Base-by-base conservation (phyloP, 805 yeast species). In the Cyberlindnera mycetangii region DNA sequence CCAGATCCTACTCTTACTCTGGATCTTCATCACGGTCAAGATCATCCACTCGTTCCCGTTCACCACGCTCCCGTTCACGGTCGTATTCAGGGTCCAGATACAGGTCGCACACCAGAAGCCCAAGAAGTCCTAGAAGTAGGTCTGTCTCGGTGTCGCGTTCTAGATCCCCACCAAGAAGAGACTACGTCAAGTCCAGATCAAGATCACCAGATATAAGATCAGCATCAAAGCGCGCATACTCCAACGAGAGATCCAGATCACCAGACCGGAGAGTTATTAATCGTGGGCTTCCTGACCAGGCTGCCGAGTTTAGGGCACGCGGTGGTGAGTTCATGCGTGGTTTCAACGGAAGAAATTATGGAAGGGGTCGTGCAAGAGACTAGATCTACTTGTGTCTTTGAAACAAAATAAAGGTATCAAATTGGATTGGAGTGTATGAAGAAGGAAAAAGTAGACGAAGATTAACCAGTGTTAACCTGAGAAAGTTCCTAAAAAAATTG, bases 1-100 rank as follows among this genome's bases (percentile, higher is more conserved):
- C 59, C 3, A 28, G 55, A 24, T 44, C 49, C n/a, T 48, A 48
- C 19, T 50, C 64, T 3, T 34, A 34, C 17, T 34, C 37, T 11
- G 21, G 37, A 34, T 20, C 37, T 3, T 27, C 37, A 22, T 35
- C 41, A 5, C 20, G 35, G 3, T 30, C 41, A 7, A 38, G 41
- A 38, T 24, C 41, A 5, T 7, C 20, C 20, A 17, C 32, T 11
- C 8, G 33, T 42, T 36, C 41, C 19, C 5, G 41, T 3, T 22
- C 37, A 22, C 21, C 55, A 10, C 15, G 36, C 18, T 35, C 44
- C 7, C 24, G 41, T 42, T 48, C 32, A n/a, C n/a, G n/a, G n/a
- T n/a, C n/a, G n/a, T n/a, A n/a, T n/a, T 42, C 54, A 12, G n/a
- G 33, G 7, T 33, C 42, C 7, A 41, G 35, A 32, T 18, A 22